Conservation (phyloP, 305 asterid genomes). For the Fraxinus paxiana region DNA sequence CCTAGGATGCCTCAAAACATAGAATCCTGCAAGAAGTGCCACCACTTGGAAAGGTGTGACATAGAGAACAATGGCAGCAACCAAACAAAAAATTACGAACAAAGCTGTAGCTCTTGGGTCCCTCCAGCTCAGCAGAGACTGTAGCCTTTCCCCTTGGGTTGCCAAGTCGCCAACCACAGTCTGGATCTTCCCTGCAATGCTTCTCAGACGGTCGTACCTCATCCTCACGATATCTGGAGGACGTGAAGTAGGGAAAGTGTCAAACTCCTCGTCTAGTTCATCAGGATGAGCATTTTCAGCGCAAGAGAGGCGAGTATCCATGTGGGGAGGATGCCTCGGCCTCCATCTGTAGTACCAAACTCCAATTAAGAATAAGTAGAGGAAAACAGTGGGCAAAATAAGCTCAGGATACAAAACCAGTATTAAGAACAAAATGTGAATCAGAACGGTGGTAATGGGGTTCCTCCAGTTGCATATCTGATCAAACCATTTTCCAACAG, state of each 20-base stretch:
- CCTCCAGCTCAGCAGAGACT: slow-evolving; percentile 70
- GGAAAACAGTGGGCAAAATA: slow-evolving; percentile 59
- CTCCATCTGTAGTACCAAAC: slow-evolving; percentile 66
- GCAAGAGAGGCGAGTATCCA: slow-evolving; percentile 62
- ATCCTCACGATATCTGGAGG: slow-evolving; percentile 49
- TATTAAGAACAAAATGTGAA: slow-evolving; percentile 57
- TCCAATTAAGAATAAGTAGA: slow-evolving; percentile 55
- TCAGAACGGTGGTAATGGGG: slow-evolving; percentile 50
- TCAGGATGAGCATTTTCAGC: slow-evolving; percentile 62
- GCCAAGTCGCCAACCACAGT: slow-evolving; percentile 72
- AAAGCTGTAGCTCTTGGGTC: slow-evolving; percentile 73
- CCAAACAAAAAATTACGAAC: slow-evolving; percentile 48
- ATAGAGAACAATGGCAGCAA: slow-evolving; percentile 56
- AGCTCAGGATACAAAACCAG: slow-evolving; percentile 60
- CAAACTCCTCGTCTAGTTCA: slow-evolving; percentile 69
- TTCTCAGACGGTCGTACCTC: slow-evolving; percentile 67
- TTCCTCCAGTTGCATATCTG: slow-evolving; percentile 68
- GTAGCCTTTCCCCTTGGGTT: slow-evolving; percentile 68
- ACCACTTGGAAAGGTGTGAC: slow-evolving; percentile 57
- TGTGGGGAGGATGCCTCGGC: slow-evolving; percentile 58
- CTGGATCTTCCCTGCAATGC: slow-evolving; percentile 64
- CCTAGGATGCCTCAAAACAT: slow-evolving; percentile 65
- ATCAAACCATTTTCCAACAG: slow-evolving; percentile 45
- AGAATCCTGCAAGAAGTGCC: slow-evolving; percentile 51
- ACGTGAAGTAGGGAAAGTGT: slow-evolving; percentile 59